Base-by-base conservation (phyloP, 2,329 filamentous ascomycete genomes). In the Laburnicola sp. region DNA sequence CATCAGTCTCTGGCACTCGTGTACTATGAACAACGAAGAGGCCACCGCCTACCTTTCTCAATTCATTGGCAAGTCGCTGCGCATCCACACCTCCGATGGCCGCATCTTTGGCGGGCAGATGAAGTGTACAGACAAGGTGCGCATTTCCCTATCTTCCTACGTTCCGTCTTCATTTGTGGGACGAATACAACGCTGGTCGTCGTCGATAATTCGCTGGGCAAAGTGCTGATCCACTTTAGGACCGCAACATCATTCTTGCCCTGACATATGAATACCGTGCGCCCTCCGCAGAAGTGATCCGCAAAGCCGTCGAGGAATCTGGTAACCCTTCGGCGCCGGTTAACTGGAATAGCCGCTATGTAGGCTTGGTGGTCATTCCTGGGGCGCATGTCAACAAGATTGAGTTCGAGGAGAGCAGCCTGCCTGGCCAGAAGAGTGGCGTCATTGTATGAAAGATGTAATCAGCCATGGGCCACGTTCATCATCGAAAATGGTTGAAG, bases 71-170 rank as follows among this genome's bases (percentile, higher is more conserved):
- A 89, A 89, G 71, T 89, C 84, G 34, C 76, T 97, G 30, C 86
- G 91, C 51, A 77, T 97, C 48, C 83, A 88, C 63, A 89, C 88
- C 10, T 89, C 85, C 3, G 93, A 97, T 70, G 85, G 84, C 11
- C 89, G 94, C 53, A 86, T 96, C 71, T 99, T 97, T 73, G 84
- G 91, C 48, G 94, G 94, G 21, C 82, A 86, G 57, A 89, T 99
- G 76, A 97, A 95, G 75, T 99, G 94, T 77, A 97, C 92, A 27
- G 94, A 99, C 77, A 85, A 88, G 53, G 91, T 95, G 76, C 44
- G 82, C 79, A 11, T 36, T 37, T 40, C 51, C 26, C 10, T 22
- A 25, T 6, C 8, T 32, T 34, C 5, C n/a, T 36, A 7, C 37
- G 25, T 27, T 51, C 27, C 32, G 49, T 52, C 36, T 54, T 66